Evolutionary conservation across 371 early-diverging fungal species (phyloP).

Genomic region (Mucor piriformis): DNA sequence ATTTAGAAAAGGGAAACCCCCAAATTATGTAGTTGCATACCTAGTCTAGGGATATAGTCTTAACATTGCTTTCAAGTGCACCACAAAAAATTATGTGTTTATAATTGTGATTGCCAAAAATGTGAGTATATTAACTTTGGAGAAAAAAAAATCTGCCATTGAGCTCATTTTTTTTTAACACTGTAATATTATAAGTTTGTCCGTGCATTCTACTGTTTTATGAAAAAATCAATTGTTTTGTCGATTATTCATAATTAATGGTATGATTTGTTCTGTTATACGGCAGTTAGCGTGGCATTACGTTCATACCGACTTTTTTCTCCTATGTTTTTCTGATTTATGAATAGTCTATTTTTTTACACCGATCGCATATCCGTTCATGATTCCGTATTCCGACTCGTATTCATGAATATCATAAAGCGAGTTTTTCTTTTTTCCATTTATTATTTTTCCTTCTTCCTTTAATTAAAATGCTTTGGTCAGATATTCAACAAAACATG

Average conservation of each 20-base stretch:
- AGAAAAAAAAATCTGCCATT: no score
- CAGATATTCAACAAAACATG: constrained; percentile 18
- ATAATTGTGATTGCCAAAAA: no score
- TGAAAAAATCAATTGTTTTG: no score
- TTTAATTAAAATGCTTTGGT: constrained; percentile 8
- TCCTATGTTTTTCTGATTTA: not conserved
- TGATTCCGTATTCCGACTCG: constrained; percentile 6
- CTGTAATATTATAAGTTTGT: no score
- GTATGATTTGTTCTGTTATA: not conserved
- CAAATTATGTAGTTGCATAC: not conserved
- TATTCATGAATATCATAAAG: not conserved
- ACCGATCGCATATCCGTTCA: constrained; percentile 19
- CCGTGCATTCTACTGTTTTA: no score
- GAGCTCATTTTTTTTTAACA: no score
- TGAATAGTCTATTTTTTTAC: not conserved
- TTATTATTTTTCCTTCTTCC: not conserved
- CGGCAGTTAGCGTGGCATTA: not conserved
- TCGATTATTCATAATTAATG: no score
- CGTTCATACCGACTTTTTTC: not conserved
- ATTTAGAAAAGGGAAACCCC: no score
- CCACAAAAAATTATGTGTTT: no score
- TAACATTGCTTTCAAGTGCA: not conserved
- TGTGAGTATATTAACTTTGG: no score
- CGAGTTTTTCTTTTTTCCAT: not conserved
- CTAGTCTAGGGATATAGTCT: not conserved